Evolutionary conservation across 176 grass and related monocot genomes (phyloP).

Genomic region (Coix lacrymajobi): DNA sequence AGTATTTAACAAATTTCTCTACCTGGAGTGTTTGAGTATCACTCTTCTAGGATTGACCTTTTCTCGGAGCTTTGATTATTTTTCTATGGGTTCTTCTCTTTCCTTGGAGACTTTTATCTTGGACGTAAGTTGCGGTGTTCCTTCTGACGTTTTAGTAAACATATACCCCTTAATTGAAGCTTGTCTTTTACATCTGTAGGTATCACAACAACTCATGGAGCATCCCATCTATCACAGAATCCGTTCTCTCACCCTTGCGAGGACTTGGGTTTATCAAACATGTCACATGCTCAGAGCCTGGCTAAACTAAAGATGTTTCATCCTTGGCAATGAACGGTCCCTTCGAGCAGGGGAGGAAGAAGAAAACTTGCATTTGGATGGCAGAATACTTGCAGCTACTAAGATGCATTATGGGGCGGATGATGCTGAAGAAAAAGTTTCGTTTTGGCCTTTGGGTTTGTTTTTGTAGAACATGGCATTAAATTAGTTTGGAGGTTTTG

Average conservation of each 20-base stretch:
- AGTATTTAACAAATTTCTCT: not conserved
- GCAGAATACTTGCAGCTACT: no score
- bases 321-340: not conserved
- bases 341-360: no score
- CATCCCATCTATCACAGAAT: not conserved
- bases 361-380: no score
- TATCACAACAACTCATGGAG: not conserved
- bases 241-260: not conserved
- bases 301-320: not conserved
- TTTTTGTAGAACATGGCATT: no score
- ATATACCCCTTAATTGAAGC: not conserved
- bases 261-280: not conserved
- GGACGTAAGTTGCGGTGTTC: not conserved
- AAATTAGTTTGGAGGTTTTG: no score
- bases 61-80: not conserved
- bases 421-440: no score
- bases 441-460: no score
- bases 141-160: not conserved
- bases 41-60: no score
- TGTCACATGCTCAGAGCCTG: not conserved
- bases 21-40: constrained; percentile 1
- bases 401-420: no score
- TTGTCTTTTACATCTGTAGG: not conserved
- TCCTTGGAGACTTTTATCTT: not conserved
- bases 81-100: not conserved